Evolutionary conservation across 2,329 filamentous ascomycete species (phyloP).

Genomic region (Thielaviopsis populi): DNA sequence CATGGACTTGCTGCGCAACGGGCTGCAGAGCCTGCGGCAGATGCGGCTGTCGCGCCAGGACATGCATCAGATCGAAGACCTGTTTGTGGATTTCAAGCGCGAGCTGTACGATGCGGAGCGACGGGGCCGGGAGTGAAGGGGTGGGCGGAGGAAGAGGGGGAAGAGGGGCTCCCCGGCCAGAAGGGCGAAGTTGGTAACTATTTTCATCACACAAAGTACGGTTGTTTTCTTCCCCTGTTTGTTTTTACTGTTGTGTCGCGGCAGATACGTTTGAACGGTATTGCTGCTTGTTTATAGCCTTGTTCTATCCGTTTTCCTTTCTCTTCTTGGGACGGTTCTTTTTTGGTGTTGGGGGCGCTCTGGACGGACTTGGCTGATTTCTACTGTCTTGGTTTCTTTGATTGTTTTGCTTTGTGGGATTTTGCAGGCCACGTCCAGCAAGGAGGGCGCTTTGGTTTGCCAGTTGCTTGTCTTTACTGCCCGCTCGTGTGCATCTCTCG

Average conservation of each 20-base stretch:
- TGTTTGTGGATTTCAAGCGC: constrained; percentile 63
- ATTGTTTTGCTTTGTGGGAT: not conserved
- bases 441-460: too few relatives aligned
- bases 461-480: too few relatives aligned
- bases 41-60: constrained; percentile 48
- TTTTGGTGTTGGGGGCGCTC: not conserved
- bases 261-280: not conserved
- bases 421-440: not conserved
- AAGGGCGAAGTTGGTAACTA: not conserved
- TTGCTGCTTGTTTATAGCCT: not conserved
- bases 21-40: constrained; percentile 42
- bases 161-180: too few relatives aligned
- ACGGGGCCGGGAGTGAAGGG: constrained; percentile 31
- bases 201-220: not conserved
- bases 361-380: not conserved
- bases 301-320: not conserved
- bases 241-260: not conserved
- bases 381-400: not conserved
- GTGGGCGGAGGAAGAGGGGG: not conserved
- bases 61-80: constrained; percentile 57
- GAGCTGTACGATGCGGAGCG: constrained; percentile 57
- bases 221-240: not conserved
- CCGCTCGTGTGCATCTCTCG: too few relatives aligned
- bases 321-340: not conserved
- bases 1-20: constrained; percentile 23